phyloP scores from a whole-genome alignment of 2,329 filamentous ascomycete species.

The Trichoderma guizhouense region DNA sequence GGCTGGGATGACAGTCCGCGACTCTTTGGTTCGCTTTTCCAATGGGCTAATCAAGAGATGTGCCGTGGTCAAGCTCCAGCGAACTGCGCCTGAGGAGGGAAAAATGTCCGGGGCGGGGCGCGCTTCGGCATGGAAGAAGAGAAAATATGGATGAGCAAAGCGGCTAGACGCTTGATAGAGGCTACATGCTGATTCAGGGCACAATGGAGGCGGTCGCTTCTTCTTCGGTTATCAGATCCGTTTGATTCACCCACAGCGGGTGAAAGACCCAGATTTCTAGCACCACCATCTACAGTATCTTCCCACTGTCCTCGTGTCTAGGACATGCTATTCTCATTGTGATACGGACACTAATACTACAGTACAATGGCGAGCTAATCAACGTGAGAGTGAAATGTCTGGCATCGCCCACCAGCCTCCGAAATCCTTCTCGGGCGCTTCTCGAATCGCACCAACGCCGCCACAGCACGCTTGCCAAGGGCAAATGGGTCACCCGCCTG shows the following conservation, averaged over 20 bases:
- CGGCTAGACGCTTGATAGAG: background rate
- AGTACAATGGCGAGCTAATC: background rate
- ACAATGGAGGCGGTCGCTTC: background rate
- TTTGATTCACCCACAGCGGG: background rate
- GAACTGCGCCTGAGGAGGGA: slow-evolving; percentile 6
- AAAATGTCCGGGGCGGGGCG: slow-evolving; percentile 13
- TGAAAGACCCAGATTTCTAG: background rate
- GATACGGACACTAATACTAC: background rate
- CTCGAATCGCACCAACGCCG: slow-evolving; percentile 11
- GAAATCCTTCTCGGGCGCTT: background rate
- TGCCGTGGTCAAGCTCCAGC: background rate
- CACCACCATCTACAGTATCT: background rate
- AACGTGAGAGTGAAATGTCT: background rate
- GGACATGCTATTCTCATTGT: background rate
- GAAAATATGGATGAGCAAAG: background rate
- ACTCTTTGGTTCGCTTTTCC: background rate
- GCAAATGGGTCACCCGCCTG: slow-evolving; percentile 13
- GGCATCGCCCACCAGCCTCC: background rate
- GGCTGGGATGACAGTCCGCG: background rate
- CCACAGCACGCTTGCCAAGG: slow-evolving; percentile 1
- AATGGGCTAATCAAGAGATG: background rate
- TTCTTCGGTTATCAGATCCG: slow-evolving; percentile 3
- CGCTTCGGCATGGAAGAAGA: slow-evolving; percentile 1
- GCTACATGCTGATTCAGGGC: background rate
- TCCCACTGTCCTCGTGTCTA: background rate